Conservation (phyloP, 2,329 filamentous ascomycete genomes). For the Aureobasidium sp. region DNA sequence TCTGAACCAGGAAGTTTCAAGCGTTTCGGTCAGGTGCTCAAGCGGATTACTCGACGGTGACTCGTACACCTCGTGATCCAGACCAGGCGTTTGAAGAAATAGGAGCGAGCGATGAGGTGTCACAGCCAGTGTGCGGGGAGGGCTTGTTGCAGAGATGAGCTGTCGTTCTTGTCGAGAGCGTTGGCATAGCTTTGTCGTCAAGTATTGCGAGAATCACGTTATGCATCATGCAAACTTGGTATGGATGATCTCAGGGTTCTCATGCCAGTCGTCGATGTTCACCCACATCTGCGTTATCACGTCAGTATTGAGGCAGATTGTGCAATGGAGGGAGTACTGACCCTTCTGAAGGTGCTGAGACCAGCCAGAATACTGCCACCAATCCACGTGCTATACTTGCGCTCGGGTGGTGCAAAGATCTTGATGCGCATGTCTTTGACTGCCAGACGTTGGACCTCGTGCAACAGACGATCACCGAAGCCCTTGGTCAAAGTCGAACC, state of each 20-base stretch:
- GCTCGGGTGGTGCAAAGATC: constrained; percentile 94
- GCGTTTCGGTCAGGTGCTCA: constrained; percentile 9
- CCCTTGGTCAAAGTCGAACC: constrained; percentile 95
- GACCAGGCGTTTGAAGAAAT: not conserved
- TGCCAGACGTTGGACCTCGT: constrained; percentile 85
- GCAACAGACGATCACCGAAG: constrained; percentile 84
- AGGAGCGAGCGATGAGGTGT: not conserved
- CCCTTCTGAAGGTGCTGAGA: constrained; percentile 97
- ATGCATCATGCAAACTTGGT: constrained; percentile 75
- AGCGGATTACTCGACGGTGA: constrained; percentile 2
- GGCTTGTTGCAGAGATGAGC: not conserved
- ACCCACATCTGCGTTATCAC: constrained; percentile 79
- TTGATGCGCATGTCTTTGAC: constrained; percentile 99
- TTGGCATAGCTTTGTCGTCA: constrained; percentile 3
- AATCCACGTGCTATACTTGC: constrained; percentile 99
- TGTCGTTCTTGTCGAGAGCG: not conserved
- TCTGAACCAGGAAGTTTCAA: not conserved
- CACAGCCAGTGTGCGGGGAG: not conserved
- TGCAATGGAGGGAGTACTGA: constrained; percentile 34
- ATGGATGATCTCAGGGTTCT: constrained; percentile 98
- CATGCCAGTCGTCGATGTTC: constrained; percentile 98
- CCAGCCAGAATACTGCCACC: constrained; percentile 95
- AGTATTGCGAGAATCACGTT: not conserved
- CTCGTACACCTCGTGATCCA: not conserved
- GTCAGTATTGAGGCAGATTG: constrained; percentile 6